phyloP scores from a whole-genome alignment of 2,329 filamentous ascomycete genomes.

The Sclerotinia subarctica region DNA sequence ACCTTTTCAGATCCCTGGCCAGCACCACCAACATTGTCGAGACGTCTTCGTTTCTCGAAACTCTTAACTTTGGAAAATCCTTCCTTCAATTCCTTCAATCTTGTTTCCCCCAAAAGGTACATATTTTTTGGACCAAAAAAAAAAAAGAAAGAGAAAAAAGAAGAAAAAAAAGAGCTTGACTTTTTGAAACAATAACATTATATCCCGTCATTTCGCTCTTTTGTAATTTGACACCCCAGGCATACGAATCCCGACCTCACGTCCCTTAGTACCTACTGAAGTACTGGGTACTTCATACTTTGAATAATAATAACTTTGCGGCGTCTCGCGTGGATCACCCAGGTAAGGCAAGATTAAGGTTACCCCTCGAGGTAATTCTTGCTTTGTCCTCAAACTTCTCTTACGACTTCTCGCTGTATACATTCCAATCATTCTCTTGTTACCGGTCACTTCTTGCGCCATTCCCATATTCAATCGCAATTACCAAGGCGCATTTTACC shows the following conservation, averaged over 20 bases:
- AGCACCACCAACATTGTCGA: constrained; percentile 18
- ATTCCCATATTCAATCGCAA: constrained; percentile 11
- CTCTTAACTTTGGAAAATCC: constrained; percentile 11
- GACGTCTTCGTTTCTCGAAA: constrained; percentile 21
- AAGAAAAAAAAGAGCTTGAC: background rate
- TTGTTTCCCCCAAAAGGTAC: constrained; percentile 9
- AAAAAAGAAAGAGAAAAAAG: too few species aligned
- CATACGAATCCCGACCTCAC: background rate
- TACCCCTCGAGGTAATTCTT: constrained; percentile 18
- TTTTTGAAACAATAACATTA: background rate
- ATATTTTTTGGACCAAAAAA: background rate
- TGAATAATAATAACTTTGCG: constrained; percentile 13
- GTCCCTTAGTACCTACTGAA: background rate
- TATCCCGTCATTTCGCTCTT: constrained; percentile 1
- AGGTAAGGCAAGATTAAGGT: constrained; percentile 18
- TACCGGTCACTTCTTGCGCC: background rate
- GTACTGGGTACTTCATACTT: background rate
- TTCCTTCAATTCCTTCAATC: constrained; percentile 21
- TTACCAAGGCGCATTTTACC: background rate
- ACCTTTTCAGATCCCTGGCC: constrained; percentile 16
- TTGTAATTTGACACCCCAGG: background rate
- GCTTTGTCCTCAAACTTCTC: constrained; percentile 14
- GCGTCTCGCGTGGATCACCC: constrained; percentile 19
- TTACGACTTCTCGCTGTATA: constrained; percentile 15
- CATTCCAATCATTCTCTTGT: constrained; percentile 15